Conservation (phyloP, 805 yeast species). For the Aciculoconidium aculeatum region DNA sequence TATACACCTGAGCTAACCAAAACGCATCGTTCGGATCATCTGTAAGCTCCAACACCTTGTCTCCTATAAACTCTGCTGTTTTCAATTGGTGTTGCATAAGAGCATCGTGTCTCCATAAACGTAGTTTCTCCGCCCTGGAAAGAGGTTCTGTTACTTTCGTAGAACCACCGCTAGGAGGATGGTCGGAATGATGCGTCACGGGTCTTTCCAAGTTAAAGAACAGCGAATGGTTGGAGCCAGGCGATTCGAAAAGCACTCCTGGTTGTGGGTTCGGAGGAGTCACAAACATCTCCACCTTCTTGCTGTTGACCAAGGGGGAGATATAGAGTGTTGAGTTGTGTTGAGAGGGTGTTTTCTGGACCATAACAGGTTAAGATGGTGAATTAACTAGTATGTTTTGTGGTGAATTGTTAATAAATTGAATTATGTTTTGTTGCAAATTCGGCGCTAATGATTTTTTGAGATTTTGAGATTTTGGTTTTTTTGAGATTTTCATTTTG, state of each 20-base stretch:
- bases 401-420: no score
- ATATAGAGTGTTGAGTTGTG: constrained; percentile 70
- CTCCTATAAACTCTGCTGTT: constrained; percentile 89
- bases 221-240: constrained; percentile 35
- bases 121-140: constrained; percentile 76
- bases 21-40: constrained; percentile 90
- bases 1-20: constrained; percentile 91
- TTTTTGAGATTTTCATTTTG: no score
- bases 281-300: constrained; percentile 33
- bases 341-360: constrained; percentile 41
- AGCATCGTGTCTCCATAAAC: constrained; percentile 94
- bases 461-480: no score
- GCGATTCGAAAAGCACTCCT: constrained; percentile 33
- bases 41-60: constrained; percentile 79
- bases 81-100: constrained; percentile 83
- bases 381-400: no score
- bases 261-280: constrained; percentile 46
- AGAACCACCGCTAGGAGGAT: constrained; percentile 3
- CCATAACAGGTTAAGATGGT: no score
- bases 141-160: constrained; percentile 33
- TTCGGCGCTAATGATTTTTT: no score
- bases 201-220: constrained; percentile 28
- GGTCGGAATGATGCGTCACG: constrained; percentile 4
- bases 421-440: no score
- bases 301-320: constrained; percentile 53